Base-by-base conservation (phyloP, 805 yeast genomes). In the Scheffersomyces lignosus region DNA sequence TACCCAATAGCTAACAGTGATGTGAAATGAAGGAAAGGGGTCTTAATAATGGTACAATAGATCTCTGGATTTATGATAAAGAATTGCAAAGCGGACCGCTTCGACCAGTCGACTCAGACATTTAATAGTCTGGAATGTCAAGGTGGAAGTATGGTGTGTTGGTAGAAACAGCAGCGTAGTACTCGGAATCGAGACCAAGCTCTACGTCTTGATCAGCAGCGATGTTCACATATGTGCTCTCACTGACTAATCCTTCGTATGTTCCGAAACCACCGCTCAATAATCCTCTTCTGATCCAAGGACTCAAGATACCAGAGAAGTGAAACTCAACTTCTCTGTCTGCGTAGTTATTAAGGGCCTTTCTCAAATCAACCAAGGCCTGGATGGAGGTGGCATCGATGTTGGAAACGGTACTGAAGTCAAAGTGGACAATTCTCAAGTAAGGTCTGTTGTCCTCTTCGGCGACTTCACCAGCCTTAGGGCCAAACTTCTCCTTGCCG, bases 291-390 rank as follows among this genome's bases (percentile, higher is more conserved):
- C 87, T 80, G 37, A 86, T 78, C 97, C 97, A 90, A 7, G 91
- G 90, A 38, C 85, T 81, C 30, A 85, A 64, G 22, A 90, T 78
- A 17, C 96, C 95, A 8, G 86, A 78, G 59, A 90, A 89, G 62
- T 90, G 97, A 65, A 83, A 81, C 62, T 90, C 96, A 40, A 88
- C 90, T 48, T 84, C 88, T 40, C 83, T 70, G 55, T 87, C 90
- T 13, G 93, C 83, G 52, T 85, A 87, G 38, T 68, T 73, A 60
- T 81, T 80, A 32, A 88, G 60, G 12, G 88, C 80, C 49, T 81
- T 82, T 46, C 84, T 74, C 50, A 87, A 68, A 57, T 90, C 97
- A 33, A 81, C 78, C 38, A 90, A 68, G 2, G 83, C 71, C 62
- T 87, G 96, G 24, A 88, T 67, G 12, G 90, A 83, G 0, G 96